phyloP scores from a whole-genome alignment of 257 asterid species.

The Solanum tacnaense region DNA sequence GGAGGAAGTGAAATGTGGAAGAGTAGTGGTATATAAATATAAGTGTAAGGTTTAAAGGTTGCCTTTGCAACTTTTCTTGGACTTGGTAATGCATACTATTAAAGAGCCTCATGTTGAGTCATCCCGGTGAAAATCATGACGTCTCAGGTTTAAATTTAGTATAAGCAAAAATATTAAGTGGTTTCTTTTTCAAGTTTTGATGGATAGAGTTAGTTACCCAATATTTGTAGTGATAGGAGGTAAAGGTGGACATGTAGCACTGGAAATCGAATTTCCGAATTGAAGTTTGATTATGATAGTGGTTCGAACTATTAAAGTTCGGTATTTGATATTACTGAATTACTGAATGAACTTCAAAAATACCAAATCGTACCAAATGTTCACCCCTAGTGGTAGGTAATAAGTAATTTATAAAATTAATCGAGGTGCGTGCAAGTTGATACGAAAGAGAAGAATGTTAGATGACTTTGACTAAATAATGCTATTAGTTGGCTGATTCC shows the following conservation, averaged over 20 bases:
- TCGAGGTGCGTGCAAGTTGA: neutral
- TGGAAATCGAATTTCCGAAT: too few relatives aligned
- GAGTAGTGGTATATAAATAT: neutral
- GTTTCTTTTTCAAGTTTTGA: too few relatives aligned
- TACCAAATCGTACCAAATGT: neutral
- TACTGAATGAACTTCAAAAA: neutral
- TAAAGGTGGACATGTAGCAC: neutral
- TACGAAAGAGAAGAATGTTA: neutral
- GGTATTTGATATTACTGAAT: neutral
- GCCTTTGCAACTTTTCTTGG: neutral
- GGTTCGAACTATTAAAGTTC: neutral
- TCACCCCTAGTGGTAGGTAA: neutral
- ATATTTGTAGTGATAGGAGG: neutral
- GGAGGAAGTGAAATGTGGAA: neutral
- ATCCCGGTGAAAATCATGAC: accelerated
- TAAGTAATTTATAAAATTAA: neutral
- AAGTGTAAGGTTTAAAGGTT: neutral
- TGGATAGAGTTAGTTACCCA: neutral
- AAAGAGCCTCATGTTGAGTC: neutral
- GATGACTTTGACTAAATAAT: neutral
- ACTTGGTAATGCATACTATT: neutral
- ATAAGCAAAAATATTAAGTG: too few relatives aligned
- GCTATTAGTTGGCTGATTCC: neutral
- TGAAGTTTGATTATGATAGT: neutral
- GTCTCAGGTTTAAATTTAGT: neutral